Conservation (phyloP, 192 early-diverging fungal species). For the Gaertneriomyces semiglobifer region DNA sequence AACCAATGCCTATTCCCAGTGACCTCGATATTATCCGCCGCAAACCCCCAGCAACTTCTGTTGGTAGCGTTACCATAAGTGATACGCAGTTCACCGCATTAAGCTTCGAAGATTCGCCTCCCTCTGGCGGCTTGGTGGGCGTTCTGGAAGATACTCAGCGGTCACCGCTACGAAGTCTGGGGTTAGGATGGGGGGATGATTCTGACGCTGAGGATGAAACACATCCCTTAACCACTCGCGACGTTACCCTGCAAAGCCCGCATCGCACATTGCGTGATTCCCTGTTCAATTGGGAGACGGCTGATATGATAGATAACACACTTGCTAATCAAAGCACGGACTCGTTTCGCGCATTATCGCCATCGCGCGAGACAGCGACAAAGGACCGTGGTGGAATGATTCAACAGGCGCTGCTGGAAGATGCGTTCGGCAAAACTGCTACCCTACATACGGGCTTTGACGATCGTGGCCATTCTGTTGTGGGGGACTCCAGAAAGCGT, state of each 20-base stretch:
- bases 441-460: too few relatives aligned
- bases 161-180: neutral
- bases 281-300: too few relatives aligned
- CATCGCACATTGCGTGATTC: too few relatives aligned
- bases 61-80: neutral
- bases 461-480: too few relatives aligned
- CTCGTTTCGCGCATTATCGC: too few relatives aligned
- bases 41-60: neutral
- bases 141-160: neutral
- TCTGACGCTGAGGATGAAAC: constrained; percentile 8
- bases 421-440: constrained; percentile 10
- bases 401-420: constrained; percentile 6
- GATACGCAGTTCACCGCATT: neutral
- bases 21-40: constrained; percentile 7
- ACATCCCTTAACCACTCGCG: neutral
- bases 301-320: too few relatives aligned
- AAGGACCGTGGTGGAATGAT: too few relatives aligned
- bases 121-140: constrained; percentile 1
- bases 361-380: too few relatives aligned
- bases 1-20: constrained; percentile 28
- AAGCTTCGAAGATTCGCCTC: neutral
- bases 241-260: too few relatives aligned
- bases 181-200: constrained; percentile 1
- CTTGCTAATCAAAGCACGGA: too few relatives aligned
- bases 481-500: too few relatives aligned